Conservation (phyloP, 352 stramenopile genomes). For the Peronospora tabacina region DNA sequence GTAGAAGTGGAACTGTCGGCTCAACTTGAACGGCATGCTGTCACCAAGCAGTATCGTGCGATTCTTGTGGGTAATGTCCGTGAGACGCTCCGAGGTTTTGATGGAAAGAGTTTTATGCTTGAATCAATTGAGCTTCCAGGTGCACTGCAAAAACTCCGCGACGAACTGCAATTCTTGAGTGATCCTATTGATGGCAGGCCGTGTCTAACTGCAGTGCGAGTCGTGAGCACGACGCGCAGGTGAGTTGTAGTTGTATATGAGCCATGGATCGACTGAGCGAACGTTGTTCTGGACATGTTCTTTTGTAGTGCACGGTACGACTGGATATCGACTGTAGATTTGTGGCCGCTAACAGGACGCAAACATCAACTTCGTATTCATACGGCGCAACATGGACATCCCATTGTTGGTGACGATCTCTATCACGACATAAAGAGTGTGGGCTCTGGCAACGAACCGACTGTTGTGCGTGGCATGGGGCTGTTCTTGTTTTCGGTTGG, state of each 20-base stretch:
- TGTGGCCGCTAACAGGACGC: slow-evolving; percentile 59
- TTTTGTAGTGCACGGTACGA: slow-evolving; percentile 35
- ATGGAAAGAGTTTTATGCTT: neutral
- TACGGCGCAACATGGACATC: slow-evolving; percentile 44
- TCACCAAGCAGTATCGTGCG: slow-evolving; percentile 48
- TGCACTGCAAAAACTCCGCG: slow-evolving; percentile 12
- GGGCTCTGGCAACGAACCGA: neutral
- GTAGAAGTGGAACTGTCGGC: slow-evolving; percentile 35
- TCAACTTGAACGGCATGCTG: slow-evolving; percentile 39
- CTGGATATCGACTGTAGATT: slow-evolving; percentile 54
- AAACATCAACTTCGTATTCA: slow-evolving; percentile 70
- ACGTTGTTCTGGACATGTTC: neutral
- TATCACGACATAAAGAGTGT: slow-evolving; percentile 30
- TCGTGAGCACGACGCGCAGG: slow-evolving; percentile 34
- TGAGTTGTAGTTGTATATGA: slow-evolving; percentile 2
- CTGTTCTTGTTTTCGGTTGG: slow-evolving; percentile 47
- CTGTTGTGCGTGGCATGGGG: slow-evolving; percentile 41
- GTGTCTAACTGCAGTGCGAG: slow-evolving; percentile 27
- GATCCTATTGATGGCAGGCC: slow-evolving; percentile 21
- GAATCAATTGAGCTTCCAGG: slow-evolving; percentile 10
- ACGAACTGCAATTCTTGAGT: slow-evolving; percentile 24
- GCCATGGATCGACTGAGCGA: neutral
- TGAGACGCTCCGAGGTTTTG: neutral
- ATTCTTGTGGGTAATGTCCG: slow-evolving; percentile 36
- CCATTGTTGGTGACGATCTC: slow-evolving; percentile 59